These are phyloP conservation scores for Suillus plorans DNA, from an alignment of 768 basidiomycete species.

Conservation along the genomic window DNA sequence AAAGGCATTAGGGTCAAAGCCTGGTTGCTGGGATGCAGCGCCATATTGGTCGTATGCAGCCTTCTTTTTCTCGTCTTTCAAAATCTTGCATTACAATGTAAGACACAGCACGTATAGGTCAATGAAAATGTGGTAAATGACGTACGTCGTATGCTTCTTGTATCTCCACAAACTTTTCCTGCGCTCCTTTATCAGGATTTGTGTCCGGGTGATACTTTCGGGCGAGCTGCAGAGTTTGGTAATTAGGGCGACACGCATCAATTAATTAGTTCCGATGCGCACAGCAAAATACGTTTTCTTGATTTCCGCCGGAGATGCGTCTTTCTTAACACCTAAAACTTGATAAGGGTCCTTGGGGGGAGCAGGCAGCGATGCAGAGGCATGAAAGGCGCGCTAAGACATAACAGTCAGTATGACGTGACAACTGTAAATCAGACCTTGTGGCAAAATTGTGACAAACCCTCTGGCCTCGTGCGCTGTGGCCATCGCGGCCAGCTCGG, in stretches of 20 bases:
- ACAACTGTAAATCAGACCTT: slow-evolving; percentile 37
- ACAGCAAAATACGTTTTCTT: slow-evolving; percentile 98
- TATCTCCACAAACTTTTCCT: slow-evolving; percentile 94
- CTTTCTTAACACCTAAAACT: slow-evolving; percentile 84
- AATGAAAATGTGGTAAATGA: slow-evolving; percentile 13
- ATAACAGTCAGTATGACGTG: slow-evolving; percentile 19
- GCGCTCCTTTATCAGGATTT: slow-evolving; percentile 87
- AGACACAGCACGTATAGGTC: slow-evolving; percentile 16
- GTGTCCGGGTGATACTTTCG: slow-evolving; percentile 98
- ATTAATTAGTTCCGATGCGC: slow-evolving; percentile 31
- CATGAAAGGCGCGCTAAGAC: slow-evolving; percentile 73
- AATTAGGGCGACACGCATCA: slow-evolving; percentile 15
- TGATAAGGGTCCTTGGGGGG: slow-evolving; percentile 85
- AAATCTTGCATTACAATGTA: slow-evolving; percentile 50
- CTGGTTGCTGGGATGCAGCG: slow-evolving; percentile 86
- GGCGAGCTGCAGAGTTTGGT: slow-evolving; percentile 65
- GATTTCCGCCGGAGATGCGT: slow-evolving; percentile 83
- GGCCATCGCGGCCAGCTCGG: slow-evolving; percentile 37
- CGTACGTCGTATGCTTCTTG: slow-evolving; percentile 95
- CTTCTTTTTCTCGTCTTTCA: slow-evolving; percentile 95
- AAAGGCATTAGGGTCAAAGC: slow-evolving; percentile 91
- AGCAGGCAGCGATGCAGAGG: slow-evolving; percentile 49
- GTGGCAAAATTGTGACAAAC: slow-evolving; percentile 21
- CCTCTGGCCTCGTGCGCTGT: slow-evolving; percentile 18
- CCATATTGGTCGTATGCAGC: slow-evolving; percentile 91